Conservation (phyloP, 768 basidiomycete genomes). For the Podaxis carcinomalis region DNA sequence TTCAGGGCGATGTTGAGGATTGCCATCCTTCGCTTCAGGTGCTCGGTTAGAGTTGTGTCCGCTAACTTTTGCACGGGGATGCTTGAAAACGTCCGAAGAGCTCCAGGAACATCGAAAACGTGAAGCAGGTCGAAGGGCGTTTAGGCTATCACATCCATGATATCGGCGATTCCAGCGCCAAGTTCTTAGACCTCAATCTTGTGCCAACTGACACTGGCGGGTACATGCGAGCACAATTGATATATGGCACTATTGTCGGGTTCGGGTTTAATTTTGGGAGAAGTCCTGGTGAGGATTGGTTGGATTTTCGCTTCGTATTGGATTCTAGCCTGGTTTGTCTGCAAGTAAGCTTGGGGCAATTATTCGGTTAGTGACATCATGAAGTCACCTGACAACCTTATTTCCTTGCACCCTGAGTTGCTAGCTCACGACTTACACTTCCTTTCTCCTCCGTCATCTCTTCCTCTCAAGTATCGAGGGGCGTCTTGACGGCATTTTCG, state of each 20-base stretch:
- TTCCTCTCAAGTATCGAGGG: background rate
- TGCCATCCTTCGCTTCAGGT: no score
- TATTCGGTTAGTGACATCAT: background rate
- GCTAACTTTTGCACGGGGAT: background rate
- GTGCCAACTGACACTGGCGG: no score
- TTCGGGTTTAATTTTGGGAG: no score
- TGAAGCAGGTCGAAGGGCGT: background rate
- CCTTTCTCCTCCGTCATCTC: background rate
- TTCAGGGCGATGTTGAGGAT: no score
- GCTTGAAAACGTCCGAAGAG: background rate
- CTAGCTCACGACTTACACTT: background rate
- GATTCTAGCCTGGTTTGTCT: background rate
- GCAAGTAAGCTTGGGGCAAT: background rate
- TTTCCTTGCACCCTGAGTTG: background rate
- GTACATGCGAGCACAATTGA: no score
- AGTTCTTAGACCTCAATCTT: background rate
- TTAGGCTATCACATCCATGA: background rate
- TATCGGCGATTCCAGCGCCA: background rate
- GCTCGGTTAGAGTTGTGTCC: no score
- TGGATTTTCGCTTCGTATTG: background rate
- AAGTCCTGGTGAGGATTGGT: no score
- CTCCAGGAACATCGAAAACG: background rate
- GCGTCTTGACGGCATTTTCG: background rate
- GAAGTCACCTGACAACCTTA: background rate
- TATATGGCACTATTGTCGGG: no score